Evolutionary conservation across 495 filamentous ascomycete species (phyloP), one percentile per base, ranked within the genome.

Genomic region (Talaromyces wortmannii): DNA sequence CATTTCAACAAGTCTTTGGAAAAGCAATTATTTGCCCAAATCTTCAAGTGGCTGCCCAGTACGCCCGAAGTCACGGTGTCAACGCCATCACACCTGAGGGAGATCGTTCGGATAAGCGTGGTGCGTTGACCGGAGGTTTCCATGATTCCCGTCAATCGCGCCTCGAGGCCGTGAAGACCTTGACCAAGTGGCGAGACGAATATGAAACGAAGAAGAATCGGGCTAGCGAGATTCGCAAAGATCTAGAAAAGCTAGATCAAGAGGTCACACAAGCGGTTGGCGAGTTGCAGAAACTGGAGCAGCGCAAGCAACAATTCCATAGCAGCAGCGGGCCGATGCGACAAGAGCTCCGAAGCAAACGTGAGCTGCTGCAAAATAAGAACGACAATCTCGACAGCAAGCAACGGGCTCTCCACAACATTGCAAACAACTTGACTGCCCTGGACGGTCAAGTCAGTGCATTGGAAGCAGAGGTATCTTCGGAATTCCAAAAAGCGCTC

Each of bases 11-110:
- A 60, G 89, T 97, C 5, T 97, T 99, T 72, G 94, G 92, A 17
- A 94, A 91, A 62, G 95, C 91, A 2, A 89, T 97, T 52, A 85
- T 99, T 57, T 97, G 95, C 59, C 91, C 91, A 3, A 92, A 89
- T 62, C 74, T 99, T 13, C 78, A 87, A 45, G 80, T 96, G 52
- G 91, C 90, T 6, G 81, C 87, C 7, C 89, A 95, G 62, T 97
- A 96, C 63, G 89, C 94, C 10, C 82, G 92, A 59, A 92, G 84
- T 55, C 91, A 97, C 57, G 88, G 87, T 31, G 85, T 97, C 40
- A 91, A 87, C 62, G 92, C 90, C 18, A 95, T 97, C 55, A 99
- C 94, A 0, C 88, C 89, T 7, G 91, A 96, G 16, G 94, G 94
- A 63, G 94, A 99, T 69, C 87, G 87, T 47, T 86, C 90, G 2